These are phyloP conservation scores for Biancaea sappan DNA, from an alignment of 306 rosid species.

Conservation along the genomic window DNA sequence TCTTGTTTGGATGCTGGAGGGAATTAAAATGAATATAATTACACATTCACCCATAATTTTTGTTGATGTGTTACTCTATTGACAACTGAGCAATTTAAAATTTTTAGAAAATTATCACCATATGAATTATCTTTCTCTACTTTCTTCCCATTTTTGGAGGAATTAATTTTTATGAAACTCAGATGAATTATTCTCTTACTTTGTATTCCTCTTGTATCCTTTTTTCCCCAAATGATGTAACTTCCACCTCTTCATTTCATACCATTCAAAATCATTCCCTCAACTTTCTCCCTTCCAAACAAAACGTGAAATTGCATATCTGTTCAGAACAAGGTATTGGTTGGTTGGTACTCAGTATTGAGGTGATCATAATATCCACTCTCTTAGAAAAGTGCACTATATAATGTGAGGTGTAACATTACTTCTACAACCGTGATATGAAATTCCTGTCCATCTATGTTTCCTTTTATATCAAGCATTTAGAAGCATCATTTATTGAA, in stretches of 20 bases:
- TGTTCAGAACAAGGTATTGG: not conserved
- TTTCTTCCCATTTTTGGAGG: not conserved
- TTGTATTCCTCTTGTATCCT: not conserved
- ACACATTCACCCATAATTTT: not conserved
- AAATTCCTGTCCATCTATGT: constrained; percentile 17
- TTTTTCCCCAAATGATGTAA: not conserved
- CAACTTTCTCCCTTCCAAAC: not conserved
- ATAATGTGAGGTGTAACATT: constrained; percentile 7
- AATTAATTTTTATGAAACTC: not conserved
- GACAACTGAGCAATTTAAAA: not conserved
- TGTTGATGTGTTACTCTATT: not conserved
- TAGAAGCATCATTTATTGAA: constrained; percentile 7
- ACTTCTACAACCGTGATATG: constrained; percentile 13
- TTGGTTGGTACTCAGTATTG: not conserved
- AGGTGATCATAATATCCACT: not conserved
- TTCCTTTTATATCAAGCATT: constrained; percentile 15
- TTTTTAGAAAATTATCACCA: not conserved
- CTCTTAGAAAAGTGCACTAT: constrained; percentile 13
- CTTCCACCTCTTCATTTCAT: not conserved
- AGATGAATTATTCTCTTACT: not conserved
- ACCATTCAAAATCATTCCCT: not conserved
- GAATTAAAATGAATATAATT: not conserved
- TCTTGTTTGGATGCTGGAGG: not conserved
- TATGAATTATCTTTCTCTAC: not conserved
- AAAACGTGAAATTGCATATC: not conserved